Conservation (phyloP, 2,329 filamentous ascomycete genomes). For the Stagonosporopsis chrysanthemi region DNA sequence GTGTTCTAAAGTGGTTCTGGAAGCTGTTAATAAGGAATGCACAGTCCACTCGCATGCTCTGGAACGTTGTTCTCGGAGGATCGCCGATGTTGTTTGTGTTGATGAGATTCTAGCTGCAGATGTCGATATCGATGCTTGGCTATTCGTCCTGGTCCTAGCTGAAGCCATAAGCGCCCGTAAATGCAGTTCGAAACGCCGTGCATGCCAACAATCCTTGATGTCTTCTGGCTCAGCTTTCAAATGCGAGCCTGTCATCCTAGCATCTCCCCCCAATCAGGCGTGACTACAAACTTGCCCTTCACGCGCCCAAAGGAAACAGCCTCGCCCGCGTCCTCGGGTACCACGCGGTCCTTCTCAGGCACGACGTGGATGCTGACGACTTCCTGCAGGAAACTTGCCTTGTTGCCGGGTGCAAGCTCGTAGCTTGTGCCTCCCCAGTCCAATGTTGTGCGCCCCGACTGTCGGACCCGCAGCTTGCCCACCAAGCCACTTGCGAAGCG, state of each 20-base stretch:
- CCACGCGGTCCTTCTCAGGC: conserved; percentile 46
- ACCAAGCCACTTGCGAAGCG: conserved; percentile 61
- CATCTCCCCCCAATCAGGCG: conserved; percentile 66
- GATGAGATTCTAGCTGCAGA: not conserved
- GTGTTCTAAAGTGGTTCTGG: conserved; percentile 5
- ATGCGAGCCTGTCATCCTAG: conserved; percentile 36
- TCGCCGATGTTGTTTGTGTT: not conserved
- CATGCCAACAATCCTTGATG: not conserved
- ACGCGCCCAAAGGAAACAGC: conserved; percentile 67
- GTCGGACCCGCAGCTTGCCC: conserved; percentile 68
- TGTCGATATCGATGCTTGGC: not conserved
- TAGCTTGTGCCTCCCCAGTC: conserved; percentile 69
- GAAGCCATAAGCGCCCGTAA: conserved; percentile 2
- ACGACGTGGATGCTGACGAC: conserved; percentile 53
- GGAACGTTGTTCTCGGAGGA: not conserved
- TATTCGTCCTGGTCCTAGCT: not conserved
- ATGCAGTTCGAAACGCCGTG: conserved; percentile 8
- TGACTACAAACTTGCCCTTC: conserved; percentile 70
- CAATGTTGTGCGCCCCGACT: conserved; percentile 67
- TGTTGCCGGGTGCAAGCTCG: conserved; percentile 64
- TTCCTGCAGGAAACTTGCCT: conserved; percentile 67
- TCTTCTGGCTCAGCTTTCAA: not conserved
- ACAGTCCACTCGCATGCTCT: not conserved
- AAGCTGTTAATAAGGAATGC: conserved; percentile 1
- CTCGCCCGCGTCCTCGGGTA: conserved; percentile 49